Base-by-base conservation (phyloP, 2,329 filamentous ascomycete genomes). In the Exophiala sp. region DNA sequence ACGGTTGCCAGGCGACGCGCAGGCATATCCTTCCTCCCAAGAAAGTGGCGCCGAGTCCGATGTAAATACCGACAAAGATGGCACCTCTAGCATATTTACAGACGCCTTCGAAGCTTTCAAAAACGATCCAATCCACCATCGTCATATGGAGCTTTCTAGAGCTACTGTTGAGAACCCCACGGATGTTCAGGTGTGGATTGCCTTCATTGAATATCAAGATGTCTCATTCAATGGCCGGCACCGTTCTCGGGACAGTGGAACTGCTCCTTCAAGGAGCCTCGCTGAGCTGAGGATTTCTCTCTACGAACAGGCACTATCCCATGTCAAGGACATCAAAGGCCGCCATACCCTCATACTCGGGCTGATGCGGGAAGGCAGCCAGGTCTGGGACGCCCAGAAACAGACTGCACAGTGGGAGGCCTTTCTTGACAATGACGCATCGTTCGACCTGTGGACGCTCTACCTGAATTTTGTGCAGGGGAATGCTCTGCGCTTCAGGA, bases 251-350 rank as follows among this genome's bases (percentile, higher is more conserved):
- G 65, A 76, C 66, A 39, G 64, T 5, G 58, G 57, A 33, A 60
- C 61, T 11, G 64, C 69, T 11, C 60, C 61, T n/a, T 43, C 50
- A 6, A 80, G 79, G 57, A 86, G 86, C 58, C 82, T 89, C 50
- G 85, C 89, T 3, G 87, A 94, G 59, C 83, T 96, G 51, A 92
- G 89, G 61, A 73, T 95, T 2, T 84, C 86, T 1, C 82, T 95
- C 57, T 88, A 91, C 56, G 84, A 92, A 60, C 85, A 89, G 57
- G 91, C 91, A 0, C 69, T 96, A 6, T 72, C 76, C 9, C 80
- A 86, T 42, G 75, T 82, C 1, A 70, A 73, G 1, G 63, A 72
- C 34, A 58, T 66, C 14, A 45, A 69, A 14, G 77, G 79, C 39
- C 78, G 81, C 12, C 80, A 88, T 55, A 72, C 71, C 7, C 75